Evolutionary conservation across 2,329 filamentous ascomycete species (phyloP), one percentile per base, ranked within the genome.

Genomic region (Rhynchosporium secalis): DNA sequence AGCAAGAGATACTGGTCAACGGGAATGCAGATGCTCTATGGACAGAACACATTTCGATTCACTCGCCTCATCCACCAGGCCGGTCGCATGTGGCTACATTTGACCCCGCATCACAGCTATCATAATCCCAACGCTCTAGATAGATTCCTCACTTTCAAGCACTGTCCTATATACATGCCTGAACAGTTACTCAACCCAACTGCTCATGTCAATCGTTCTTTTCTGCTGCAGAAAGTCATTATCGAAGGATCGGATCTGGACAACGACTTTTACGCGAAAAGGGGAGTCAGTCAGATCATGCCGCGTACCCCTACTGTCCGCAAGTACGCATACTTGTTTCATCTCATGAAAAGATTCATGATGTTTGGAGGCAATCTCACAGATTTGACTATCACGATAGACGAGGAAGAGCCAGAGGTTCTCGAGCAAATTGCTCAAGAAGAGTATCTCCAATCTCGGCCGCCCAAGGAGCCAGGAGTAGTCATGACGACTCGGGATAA

Each of bases 11-110:
- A 29, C 46, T 29, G 41, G 20, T 1, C 1, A 12, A 2, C 29
- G 4, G 47, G 57, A 29, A 28, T 15, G 10, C 13, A 3, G 4
- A 51, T 60, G 38, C 28, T 60, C 26, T 60, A 60, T 31, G 33
- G 26, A 10, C 28, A 47, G n/a, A 58, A 58, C 33, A 58, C 40
- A n/a, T 58, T 58, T 20, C 43, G 55, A 9, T 40, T 48, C 31
- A 58, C 55, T 26, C n/a, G 43, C 4, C 29, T 58, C 3, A 33
- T 58, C 3, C 7, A n/a, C 31, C 43, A 49, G 12, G 33, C 36
- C 20, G 15, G 38, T 1, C 10, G 13, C 3, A 4, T 9, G 2
- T 49, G 45, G 56, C 43, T 28, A 7, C 12, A 40, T n/a, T 8
- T 28, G 15, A 48, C 43, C 47, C 15, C 20, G 10, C 8, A 2